phyloP scores from a whole-genome alignment of 2,329 filamentous ascomycete species.

The Claviceps paspali region DNA sequence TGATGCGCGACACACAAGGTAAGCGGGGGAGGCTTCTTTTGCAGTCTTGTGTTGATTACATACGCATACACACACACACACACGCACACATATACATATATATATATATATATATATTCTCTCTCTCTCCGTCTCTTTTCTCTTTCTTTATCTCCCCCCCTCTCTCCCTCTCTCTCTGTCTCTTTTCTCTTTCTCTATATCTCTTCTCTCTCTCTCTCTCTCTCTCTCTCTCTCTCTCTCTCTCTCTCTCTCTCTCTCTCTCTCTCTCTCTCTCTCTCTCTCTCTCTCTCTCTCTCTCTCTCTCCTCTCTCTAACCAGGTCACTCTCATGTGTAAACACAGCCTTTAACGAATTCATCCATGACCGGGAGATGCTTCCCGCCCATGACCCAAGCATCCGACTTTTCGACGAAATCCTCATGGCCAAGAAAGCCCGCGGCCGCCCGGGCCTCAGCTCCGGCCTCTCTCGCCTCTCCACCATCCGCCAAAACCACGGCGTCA shows the following conservation, averaged over 20 bases:
- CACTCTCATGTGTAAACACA: too few species aligned
- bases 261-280: background rate
- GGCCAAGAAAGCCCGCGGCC: constrained; percentile 56
- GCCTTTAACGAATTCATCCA: constrained; percentile 73
- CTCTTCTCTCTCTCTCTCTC: background rate
- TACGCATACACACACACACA: too few species aligned
- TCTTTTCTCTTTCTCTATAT: background rate
- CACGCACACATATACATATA: too few species aligned
- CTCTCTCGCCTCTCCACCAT: constrained; percentile 47
- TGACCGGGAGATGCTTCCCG: constrained; percentile 53
- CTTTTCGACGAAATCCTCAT: constrained; percentile 76
- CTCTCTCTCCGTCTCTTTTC: background rate
- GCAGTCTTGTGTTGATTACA: too few species aligned
- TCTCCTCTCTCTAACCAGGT: constrained; percentile 1
- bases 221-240: too few species aligned
- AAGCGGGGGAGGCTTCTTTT: too few species aligned
- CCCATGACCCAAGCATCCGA: constrained; percentile 50
- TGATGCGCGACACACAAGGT: constrained; percentile 55
- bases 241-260: too few species aligned
- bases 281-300: background rate
- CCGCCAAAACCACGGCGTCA: constrained; percentile 34
- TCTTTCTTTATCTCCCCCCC: background rate
- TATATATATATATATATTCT: too few species aligned
- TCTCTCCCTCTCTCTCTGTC: background rate
- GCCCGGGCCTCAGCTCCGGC: constrained; percentile 48